phyloP scores from a whole-genome alignment of 2,329 filamentous ascomycete genomes.

The Mycocentrospora acerina region DNA sequence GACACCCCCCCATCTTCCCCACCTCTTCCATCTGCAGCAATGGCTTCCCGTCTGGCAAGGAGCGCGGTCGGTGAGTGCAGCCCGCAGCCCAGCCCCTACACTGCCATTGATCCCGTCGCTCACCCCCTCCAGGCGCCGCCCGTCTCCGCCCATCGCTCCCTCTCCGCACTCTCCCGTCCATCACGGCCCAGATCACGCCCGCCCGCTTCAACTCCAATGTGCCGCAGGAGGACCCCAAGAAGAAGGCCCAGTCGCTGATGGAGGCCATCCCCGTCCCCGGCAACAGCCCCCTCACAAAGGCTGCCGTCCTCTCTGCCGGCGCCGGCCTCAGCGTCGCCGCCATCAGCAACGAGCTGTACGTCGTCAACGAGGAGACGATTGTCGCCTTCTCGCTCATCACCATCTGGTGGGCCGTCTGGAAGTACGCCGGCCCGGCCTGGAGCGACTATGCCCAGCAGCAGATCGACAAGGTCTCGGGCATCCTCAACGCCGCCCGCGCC shows the following conservation, averaged over 20 bases:
- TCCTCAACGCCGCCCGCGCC: conserved; percentile 89
- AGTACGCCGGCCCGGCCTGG: conserved; percentile 92
- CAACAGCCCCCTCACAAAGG: conserved; percentile 91
- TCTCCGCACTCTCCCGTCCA: conserved; percentile 72
- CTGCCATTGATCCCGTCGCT: conserved; percentile 46
- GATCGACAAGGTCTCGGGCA: conserved; percentile 88
- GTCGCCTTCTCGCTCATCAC: conserved; percentile 89
- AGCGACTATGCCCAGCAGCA: conserved; percentile 87
- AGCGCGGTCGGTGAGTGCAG: conserved; percentile 82
- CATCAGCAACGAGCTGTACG: conserved; percentile 99
- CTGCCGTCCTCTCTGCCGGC: conserved; percentile 90
- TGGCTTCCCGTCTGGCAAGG: conserved; percentile 97
- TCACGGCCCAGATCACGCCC: conserved; percentile 58
- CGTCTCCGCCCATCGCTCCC: conserved; percentile 77
- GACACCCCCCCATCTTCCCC: conserved; percentile 39
- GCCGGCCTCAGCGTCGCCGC: conserved; percentile 90
- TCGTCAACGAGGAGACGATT: conserved; percentile 98
- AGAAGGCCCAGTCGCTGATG: conserved; percentile 94
- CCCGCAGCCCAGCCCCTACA: conserved; percentile 18
- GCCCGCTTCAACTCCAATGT: conserved; percentile 75
- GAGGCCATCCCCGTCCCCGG: conserved; percentile 91
- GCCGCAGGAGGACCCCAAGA: conserved; percentile 86
- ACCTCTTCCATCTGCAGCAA: conserved; percentile 61
- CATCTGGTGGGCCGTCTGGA: conserved; percentile 89
- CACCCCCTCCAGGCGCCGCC: conserved; percentile 69